Conservation (phyloP, 2,329 filamentous ascomycete species). For the Fusarium pseudograminearum region DNA sequence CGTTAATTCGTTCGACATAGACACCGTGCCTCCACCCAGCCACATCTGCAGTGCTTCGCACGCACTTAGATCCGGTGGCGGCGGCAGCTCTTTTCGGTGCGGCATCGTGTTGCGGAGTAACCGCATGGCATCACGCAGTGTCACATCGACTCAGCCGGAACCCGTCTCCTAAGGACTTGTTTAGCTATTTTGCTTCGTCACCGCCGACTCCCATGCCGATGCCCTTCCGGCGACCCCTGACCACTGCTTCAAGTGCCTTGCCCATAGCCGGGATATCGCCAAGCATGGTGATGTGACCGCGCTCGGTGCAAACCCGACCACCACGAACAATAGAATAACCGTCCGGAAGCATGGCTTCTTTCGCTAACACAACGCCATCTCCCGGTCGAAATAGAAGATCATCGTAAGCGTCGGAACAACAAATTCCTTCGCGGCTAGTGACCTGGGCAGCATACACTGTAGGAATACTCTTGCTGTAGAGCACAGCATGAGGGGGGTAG, state of each 20-base stretch:
- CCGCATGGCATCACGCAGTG: conserved; percentile 24
- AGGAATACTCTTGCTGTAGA: conserved; percentile 89
- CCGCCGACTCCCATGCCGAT: conserved; percentile 70
- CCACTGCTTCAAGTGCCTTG: conserved; percentile 75
- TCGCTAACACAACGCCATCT: conserved; percentile 89
- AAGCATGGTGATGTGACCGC: conserved; percentile 88
- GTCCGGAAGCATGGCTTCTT: conserved; percentile 84
- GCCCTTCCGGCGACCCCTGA: conserved; percentile 75
- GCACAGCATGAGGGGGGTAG: conserved; percentile 84
- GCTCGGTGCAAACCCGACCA: conserved; percentile 81
- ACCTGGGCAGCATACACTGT: conserved; percentile 88
- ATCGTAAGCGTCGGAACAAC: conserved; percentile 82
- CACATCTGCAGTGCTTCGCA: conserved; percentile 4
- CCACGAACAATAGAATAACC: conserved; percentile 81
- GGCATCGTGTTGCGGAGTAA: conserved; percentile 18
- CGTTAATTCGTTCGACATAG: conserved; percentile 6
- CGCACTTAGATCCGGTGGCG: not conserved
- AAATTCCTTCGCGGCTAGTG: conserved; percentile 77
- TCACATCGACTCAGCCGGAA: conserved; percentile 26
- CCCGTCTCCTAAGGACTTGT: conserved; percentile 5
- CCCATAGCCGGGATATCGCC: conserved; percentile 88
- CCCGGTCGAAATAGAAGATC: conserved; percentile 87
- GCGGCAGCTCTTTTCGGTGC: conserved; percentile 13
- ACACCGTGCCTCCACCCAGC: not conserved
- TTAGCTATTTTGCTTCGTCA: conserved; percentile 11